A percentile compares a stretch with the other conserved stretches of the same genome.
These are phyloP conservation scores for Ophiosphaerella herpotricha DNA, from an alignment of 2,329 filamentous ascomycete species.

Conservation along the genomic window DNA sequence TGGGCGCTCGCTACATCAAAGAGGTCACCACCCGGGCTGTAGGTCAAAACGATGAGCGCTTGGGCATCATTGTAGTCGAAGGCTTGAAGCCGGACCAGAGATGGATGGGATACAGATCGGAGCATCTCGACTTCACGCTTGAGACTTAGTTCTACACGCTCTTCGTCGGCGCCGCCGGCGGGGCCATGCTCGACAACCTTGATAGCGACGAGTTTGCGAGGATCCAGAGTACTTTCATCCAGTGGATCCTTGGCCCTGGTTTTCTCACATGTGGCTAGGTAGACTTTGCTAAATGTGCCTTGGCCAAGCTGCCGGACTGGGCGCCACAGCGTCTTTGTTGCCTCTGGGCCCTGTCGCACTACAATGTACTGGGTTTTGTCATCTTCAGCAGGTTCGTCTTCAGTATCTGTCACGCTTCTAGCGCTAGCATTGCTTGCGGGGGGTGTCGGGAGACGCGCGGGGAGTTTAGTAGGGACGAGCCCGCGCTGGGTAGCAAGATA, in stretches of 20 bases:
- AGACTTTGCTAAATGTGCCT: constrained; percentile 93
- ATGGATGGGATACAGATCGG: constrained; percentile 84
- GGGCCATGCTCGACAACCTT: constrained; percentile 96
- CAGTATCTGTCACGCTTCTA: constrained; percentile 59
- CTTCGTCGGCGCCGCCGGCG: constrained; percentile 88
- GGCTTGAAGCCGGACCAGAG: constrained; percentile 86
- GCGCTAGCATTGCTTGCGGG: constrained; percentile 72
- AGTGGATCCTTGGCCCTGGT: constrained; percentile 47
- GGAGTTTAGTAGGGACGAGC: constrained; percentile 62
- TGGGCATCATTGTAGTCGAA: constrained; percentile 84
- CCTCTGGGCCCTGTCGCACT: constrained; percentile 61
- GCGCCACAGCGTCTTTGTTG: constrained; percentile 78
- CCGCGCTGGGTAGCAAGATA: constrained; percentile 81
- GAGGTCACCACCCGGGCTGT: constrained; percentile 91
- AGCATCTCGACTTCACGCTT: constrained; percentile 96
- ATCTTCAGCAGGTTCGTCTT: constrained; percentile 51
- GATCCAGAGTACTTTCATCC: constrained; percentile 59
- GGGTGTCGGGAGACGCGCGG: constrained; percentile 66
- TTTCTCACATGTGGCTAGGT: constrained; percentile 82
- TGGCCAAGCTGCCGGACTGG: constrained; percentile 82
- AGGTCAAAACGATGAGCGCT: constrained; percentile 84
- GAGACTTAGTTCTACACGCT: constrained; percentile 88
- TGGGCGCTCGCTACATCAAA: constrained; percentile 87
- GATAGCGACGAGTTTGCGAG: constrained; percentile 86
- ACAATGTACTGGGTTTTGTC: constrained; percentile 52